Conservation (phyloP, 2,329 filamentous ascomycete species). For the Aspergillus sergii region DNA sequence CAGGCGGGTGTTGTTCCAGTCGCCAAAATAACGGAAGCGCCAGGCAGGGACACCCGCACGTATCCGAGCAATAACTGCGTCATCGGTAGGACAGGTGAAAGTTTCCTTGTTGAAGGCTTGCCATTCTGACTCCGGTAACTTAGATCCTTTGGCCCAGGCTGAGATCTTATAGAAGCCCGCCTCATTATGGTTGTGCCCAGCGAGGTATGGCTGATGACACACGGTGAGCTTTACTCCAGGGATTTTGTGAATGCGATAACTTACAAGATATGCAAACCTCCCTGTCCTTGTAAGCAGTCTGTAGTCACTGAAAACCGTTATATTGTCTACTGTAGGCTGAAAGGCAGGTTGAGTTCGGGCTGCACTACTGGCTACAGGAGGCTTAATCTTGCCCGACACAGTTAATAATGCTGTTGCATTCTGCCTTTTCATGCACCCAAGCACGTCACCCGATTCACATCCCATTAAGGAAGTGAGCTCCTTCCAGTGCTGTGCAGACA, state of each 20-base stretch:
- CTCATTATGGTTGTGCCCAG: conserved; percentile 51
- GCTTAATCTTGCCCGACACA: conserved; percentile 41
- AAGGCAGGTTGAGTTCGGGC: conserved; percentile 34
- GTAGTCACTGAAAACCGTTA: conserved; percentile 49
- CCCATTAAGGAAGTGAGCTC: neutral
- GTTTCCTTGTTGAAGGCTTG: conserved; percentile 46
- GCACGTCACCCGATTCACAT: neutral
- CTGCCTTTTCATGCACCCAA: conserved; percentile 16
- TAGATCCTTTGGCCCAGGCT: conserved; percentile 42
- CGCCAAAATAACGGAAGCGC: conserved; percentile 53
- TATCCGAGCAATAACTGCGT: conserved; percentile 41
- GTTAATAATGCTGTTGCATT: conserved; percentile 29
- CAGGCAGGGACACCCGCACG: conserved; percentile 43
- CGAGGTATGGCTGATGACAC: conserved; percentile 39
- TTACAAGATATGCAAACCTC: neutral
- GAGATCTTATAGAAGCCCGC: conserved; percentile 52
- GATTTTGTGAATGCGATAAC: neutral
- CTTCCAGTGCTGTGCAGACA: conserved; percentile 42
- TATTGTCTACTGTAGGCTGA: conserved; percentile 46
- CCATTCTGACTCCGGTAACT: conserved; percentile 44
- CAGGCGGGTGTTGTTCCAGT: conserved; percentile 53
- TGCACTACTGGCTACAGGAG: conserved; percentile 29
- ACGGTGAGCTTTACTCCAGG: neutral
- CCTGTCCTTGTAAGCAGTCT: neutral
- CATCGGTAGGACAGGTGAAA: conserved; percentile 50